Base-by-base conservation (phyloP, 768 basidiomycete species). In the Phylloporus arenicola region DNA sequence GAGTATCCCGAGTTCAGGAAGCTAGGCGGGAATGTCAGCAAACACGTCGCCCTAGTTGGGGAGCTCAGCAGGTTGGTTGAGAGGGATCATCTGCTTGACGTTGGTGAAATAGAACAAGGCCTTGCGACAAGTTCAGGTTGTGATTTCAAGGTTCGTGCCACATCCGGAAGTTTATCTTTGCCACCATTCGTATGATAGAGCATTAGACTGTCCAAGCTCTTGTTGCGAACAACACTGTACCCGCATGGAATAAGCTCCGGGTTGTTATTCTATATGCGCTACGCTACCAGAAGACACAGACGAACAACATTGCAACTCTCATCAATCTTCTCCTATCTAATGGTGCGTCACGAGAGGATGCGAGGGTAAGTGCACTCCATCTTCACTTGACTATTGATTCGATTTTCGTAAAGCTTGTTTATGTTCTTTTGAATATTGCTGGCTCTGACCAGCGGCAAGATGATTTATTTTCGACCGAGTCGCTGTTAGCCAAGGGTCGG, bases 1-100 rank as follows among this genome's bases (percentile, higher is more conserved):
- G 94, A 97, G 60, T 99, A 95, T 69, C 96, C 96, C 1, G 96
- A 99, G 68, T 97, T 98, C 63, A 78, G 86, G 58, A 94, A 94
- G 65, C 77, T 99, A 27, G 93, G 96, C 1, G 94, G 94, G 9
- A 99, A 99, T 65, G 96, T 99, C 27, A 95, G 92, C 73, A 99
- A 98, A 70, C 96, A 98, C 61, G 96, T 98, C 19, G 91, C 95
- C 7, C 71, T 99, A 20, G 96, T 99, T 0, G 95, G 96, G 12
- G 96, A 99, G 65, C 76, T 99, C 53, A 95, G 92, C 62, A 76
- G 95, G 52, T 70, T 98, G 41, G 92, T 98, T 14, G 88, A 83
- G 46, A 73, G 82, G 52, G 87, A 94, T 61, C 89, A 86, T 62
- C 71, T 98, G 40, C 72, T 99, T 49, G 91, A 90, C 43, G 80